Evolutionary conservation across 139 green algal species (phyloP).

Genomic region (Spirogloea muscicola): DNA sequence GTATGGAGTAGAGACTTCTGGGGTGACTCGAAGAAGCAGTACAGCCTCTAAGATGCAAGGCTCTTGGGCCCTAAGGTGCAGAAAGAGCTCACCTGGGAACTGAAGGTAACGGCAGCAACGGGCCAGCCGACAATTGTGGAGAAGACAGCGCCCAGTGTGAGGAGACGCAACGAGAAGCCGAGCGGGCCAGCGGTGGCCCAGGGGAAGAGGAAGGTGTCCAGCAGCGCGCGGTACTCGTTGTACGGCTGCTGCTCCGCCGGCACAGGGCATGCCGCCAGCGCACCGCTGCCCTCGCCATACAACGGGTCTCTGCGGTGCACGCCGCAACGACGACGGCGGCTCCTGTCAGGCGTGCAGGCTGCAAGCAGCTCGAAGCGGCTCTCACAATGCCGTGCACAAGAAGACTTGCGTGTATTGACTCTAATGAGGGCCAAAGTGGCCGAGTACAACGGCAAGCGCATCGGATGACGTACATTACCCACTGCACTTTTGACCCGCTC

Average conservation of each 20-base stretch:
- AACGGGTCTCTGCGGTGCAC: too few species aligned
- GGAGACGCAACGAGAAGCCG: conserved; percentile 16
- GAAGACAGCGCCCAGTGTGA: background rate
- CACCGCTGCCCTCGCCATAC: too few species aligned
- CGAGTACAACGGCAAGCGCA: too few species aligned
- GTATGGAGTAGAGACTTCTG: background rate
- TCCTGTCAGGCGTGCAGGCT: too few species aligned
- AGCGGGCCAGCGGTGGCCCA: conserved; percentile 14
- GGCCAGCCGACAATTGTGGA: conserved; percentile 28
- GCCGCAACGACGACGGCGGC: too few species aligned
- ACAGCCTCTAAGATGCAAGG: background rate
- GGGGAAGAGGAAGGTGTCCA: conserved; percentile 13
- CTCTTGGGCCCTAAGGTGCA: background rate
- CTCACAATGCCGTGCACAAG: too few species aligned
- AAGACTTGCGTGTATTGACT: too few species aligned
- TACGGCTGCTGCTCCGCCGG: conserved; percentile 35
- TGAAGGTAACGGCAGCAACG: conserved; percentile 26
- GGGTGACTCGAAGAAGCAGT: background rate
- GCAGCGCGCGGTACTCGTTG: conserved; percentile 19
- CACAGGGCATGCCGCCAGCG: conserved; percentile 14
- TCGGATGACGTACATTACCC: too few species aligned
- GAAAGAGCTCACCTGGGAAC: conserved; percentile 9
- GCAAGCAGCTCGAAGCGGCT: too few species aligned
- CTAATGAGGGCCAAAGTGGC: too few species aligned
- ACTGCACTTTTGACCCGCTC: too few species aligned